phyloP scores from a whole-genome alignment of 345 rosid genomes.

The Noccaea caerulescens region DNA sequence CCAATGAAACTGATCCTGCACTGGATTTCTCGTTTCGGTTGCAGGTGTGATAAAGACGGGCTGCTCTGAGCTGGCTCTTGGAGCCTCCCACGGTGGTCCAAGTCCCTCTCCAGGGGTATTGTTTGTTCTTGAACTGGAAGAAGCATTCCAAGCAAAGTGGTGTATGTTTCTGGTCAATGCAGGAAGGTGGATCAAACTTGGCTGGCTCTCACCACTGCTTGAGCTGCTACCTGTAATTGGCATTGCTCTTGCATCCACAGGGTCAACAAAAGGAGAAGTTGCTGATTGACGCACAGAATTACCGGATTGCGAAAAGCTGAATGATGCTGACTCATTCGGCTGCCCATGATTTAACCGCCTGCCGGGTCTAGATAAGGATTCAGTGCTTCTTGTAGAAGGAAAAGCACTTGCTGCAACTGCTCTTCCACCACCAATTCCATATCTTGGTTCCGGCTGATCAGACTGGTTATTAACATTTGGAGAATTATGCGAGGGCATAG shows the following conservation, averaged over 20 bases:
- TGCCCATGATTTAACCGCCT: slow-evolving; percentile 54
- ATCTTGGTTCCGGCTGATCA: slow-evolving; percentile 54
- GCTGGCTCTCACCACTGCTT: slow-evolving; percentile 51
- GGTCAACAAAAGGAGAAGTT: slow-evolving; percentile 47
- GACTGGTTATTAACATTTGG: slow-evolving; percentile 43
- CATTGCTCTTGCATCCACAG: slow-evolving; percentile 56
- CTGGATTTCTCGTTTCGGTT: slow-evolving; percentile 58
- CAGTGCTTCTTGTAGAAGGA: slow-evolving; percentile 56
- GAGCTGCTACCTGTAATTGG: slow-evolving; percentile 31
- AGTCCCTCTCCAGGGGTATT: slow-evolving; percentile 54
- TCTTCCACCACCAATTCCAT: slow-evolving; percentile 57
- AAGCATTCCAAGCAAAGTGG: slow-evolving; percentile 62
- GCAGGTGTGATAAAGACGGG: slow-evolving; percentile 56
- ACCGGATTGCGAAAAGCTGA: slow-evolving; percentile 52
- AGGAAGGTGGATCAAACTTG: slow-evolving; percentile 49
- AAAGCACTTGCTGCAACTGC: slow-evolving; percentile 48
- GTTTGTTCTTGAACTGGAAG: slow-evolving; percentile 59
- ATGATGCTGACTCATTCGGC: slow-evolving; percentile 53
- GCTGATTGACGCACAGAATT: slow-evolving; percentile 48
- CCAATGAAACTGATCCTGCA: slow-evolving; percentile 67
- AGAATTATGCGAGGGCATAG: slow-evolving; percentile 54
- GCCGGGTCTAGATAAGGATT: slow-evolving; percentile 49
- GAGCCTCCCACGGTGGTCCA: slow-evolving; percentile 49
- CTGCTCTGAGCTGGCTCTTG: slow-evolving; percentile 58
- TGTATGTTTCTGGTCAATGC: slow-evolving; percentile 52